Conservation (phyloP, 2,329 filamentous ascomycete genomes). For the Calonectria fujianensis region DNA sequence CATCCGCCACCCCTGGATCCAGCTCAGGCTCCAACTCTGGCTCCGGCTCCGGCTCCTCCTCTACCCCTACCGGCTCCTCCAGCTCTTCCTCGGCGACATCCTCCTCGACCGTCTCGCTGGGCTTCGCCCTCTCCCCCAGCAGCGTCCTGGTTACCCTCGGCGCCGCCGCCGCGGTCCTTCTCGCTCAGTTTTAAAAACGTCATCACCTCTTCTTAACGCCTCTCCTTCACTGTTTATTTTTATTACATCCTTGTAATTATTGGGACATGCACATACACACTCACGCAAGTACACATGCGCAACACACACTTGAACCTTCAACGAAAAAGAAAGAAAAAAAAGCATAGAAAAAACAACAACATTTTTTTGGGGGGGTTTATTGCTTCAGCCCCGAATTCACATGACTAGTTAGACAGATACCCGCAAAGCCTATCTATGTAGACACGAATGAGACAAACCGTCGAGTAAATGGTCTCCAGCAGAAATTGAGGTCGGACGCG, state of each 20-base stretch:
- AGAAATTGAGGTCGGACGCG: conserved; percentile 31
- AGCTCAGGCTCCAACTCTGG: conserved; percentile 4
- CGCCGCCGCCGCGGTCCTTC: conserved; percentile 1
- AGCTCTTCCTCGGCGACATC: not conserved
- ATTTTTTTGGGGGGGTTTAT: conserved; percentile 25
- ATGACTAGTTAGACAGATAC: conserved; percentile 30
- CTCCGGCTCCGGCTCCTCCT: conserved; percentile 9
- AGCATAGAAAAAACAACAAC: not conserved
- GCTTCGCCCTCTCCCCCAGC: conserved; percentile 13
- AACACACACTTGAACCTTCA: not conserved
- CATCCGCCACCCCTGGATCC: not conserved
- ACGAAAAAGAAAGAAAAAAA: not conserved
- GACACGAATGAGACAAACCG: conserved; percentile 33
- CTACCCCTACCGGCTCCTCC: not conserved
- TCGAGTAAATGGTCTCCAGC: conserved; percentile 29
- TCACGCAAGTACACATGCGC: not conserved
- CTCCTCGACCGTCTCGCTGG: not conserved
- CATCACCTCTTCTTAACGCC: no score
- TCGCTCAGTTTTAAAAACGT: conserved; percentile 3
- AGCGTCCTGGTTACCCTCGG: conserved; percentile 16
- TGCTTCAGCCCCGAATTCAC: conserved; percentile 6
- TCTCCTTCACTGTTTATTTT: no score
- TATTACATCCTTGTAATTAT: not conserved
- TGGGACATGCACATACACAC: conserved; percentile 5
- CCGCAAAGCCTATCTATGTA: conserved; percentile 5